Base-by-base conservation (phyloP, 345 rosid genomes). In the Barbarea vulgaris region DNA sequence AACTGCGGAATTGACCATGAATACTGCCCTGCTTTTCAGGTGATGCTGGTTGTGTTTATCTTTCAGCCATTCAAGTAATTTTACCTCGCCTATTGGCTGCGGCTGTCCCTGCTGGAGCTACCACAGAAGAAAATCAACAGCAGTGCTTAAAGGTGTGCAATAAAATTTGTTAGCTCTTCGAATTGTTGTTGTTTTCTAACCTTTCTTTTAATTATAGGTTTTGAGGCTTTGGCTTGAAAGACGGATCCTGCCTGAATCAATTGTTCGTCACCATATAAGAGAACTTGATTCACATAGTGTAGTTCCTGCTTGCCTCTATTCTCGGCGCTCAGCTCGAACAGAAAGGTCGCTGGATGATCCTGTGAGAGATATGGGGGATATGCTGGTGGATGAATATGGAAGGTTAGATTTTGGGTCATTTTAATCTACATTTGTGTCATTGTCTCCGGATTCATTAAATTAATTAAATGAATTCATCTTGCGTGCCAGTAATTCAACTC, bases 291-390 rank as follows among this genome's bases (percentile, higher is more conserved):
- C 88, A 39, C 73, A 82, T 51, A 80, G 77, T 78, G 72, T 18
- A 7, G 77, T 86, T 80, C 87, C 97, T 77, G 85, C 83, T 75
- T 91, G 89, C 79, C 79, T 86, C 50, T 91, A 88, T 80, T 83
- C 97, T 75, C 91, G 98, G 33, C 97, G 97, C 75, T 90, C 99
- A 42, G 85, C 98, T 64, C 88, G 99, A 83, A 92, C 93, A 57
- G 99, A 95, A 74, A 92, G 99, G 82, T 71, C 99, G n/a, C 77
- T 95, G 67, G 99, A 95, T 84, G 99, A 95, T 76, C 99, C 99
- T 76, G 75, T 95, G 31, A 90, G 99, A 82, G 98, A 95, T 68
- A 92, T 95, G 99, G 99, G 87, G 94, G 99, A 92, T 59, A 92
- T 95, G 96, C 91, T 87, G 78, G 94, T 95, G 59, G 99, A 95